These are phyloP conservation scores for Pholiota microspora DNA, from an alignment of 768 basidiomycete genomes.

Conservation along the genomic window DNA sequence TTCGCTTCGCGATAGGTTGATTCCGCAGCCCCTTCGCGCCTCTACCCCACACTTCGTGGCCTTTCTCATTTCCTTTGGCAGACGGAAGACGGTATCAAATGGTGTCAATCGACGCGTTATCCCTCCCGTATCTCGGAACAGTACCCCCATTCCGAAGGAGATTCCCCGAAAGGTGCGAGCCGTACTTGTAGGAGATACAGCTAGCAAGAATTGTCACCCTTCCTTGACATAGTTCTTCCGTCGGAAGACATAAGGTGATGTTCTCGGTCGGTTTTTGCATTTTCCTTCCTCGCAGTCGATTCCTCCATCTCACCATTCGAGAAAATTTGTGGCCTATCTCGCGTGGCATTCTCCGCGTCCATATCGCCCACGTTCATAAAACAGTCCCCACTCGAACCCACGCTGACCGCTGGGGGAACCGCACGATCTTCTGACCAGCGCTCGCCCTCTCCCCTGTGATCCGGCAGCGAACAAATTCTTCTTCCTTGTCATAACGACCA, in stretches of 20 bases:
- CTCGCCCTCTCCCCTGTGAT: slow-evolving; percentile 19
- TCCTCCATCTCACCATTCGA: neutral
- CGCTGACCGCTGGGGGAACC: slow-evolving; percentile 17
- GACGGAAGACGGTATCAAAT: slow-evolving; percentile 1
- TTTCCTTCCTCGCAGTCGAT: neutral
- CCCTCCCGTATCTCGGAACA: neutral
- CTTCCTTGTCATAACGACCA: slow-evolving; percentile 16
- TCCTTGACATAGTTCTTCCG: neutral
- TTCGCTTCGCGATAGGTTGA: slow-evolving; percentile 15
- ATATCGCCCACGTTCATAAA: slow-evolving; percentile 8
- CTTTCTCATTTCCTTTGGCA: slow-evolving; percentile 6
- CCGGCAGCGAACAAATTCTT: slow-evolving; percentile 23
- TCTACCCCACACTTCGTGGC: slow-evolving; percentile 17
- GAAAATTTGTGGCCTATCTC: neutral
- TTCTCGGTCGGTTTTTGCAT: neutral
- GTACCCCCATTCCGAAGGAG: neutral
- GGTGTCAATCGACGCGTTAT: neutral
- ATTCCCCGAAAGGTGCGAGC: neutral
- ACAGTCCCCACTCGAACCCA: slow-evolving; percentile 14
- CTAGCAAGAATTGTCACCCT: neutral
- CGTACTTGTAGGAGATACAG: neutral
- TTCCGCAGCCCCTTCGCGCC: slow-evolving; percentile 18
- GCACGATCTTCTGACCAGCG: slow-evolving; percentile 12
- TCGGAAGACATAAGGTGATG: neutral
- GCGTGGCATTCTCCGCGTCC: neutral